Evolutionary conservation across 768 basidiomycete genomes (phyloP).

Genomic region (Lentinula sp.): DNA sequence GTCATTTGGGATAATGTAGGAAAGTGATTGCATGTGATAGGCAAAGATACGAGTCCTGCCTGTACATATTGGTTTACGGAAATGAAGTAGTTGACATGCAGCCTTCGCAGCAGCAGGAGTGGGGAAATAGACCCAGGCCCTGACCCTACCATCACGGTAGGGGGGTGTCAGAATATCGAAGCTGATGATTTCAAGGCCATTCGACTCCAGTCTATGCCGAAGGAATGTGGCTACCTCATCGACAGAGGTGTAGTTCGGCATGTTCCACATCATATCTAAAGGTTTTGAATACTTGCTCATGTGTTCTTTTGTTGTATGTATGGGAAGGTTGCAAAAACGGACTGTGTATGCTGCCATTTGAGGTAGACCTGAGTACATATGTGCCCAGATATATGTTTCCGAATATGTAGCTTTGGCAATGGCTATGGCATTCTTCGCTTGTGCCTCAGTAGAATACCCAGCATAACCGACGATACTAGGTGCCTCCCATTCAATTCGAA

Average conservation of each 20-base stretch:
- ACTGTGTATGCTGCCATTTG: slow-evolving; percentile 56
- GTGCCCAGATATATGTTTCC: slow-evolving; percentile 38
- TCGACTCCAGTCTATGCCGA: slow-evolving; percentile 24
- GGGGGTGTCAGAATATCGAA: slow-evolving; percentile 48
- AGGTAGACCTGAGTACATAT: slow-evolving; percentile 50
- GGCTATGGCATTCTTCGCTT: slow-evolving; percentile 46
- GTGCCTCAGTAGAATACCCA: slow-evolving; percentile 47
- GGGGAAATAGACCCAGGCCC: slow-evolving; percentile 51
- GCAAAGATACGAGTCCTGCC: slow-evolving; percentile 44
- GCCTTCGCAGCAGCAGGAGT: slow-evolving; percentile 44
- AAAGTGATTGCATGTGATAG: slow-evolving; percentile 46
- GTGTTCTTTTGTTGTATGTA: slow-evolving; percentile 28
- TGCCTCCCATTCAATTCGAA: slow-evolving; percentile 55
- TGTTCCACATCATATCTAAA: slow-evolving; percentile 33
- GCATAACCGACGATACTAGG: slow-evolving; percentile 53
- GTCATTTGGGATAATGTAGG: slow-evolving; percentile 31
- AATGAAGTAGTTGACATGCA: slow-evolving; percentile 43
- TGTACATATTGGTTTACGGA: slow-evolving; percentile 34
- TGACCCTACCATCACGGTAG: slow-evolving; percentile 40
- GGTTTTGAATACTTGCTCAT: slow-evolving; percentile 29
- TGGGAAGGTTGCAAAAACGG: slow-evolving; percentile 40
- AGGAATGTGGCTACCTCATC: slow-evolving; percentile 30
- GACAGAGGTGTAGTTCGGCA: slow-evolving; percentile 31
- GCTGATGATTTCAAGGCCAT: slow-evolving; percentile 21
- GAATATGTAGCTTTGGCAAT: slow-evolving; percentile 30